Evolutionary conservation across 345 rosid genomes (phyloP), one percentile per base, ranked within the genome.

Genomic region (Iberis pinnata): DNA sequence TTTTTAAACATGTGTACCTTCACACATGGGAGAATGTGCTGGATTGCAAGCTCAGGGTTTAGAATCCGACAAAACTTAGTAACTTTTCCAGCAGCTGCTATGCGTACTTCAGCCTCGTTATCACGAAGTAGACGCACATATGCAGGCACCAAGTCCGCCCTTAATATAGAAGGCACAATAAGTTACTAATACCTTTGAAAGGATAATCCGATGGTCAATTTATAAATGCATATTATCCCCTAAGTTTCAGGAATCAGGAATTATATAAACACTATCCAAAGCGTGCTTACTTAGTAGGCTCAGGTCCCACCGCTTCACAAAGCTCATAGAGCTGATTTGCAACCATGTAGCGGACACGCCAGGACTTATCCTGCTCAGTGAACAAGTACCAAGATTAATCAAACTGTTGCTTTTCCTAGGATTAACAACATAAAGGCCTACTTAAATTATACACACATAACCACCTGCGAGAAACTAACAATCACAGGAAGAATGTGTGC

Each of bases 71-170:
- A 88, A 74, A 92, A 92, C 75, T 88, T 92, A 12, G 96, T 88
- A 24, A 88, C 95, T 80, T 88, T 88, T 9, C 98, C 95, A 12
- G 95, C 96, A 53, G 98, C 96, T 46, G 98, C 98, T 63, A 88
- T 87, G 36, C 98, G 83, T 43, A 92, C 98, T 83, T 92, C 98
- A 72, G 98, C 98, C 68, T 92, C 98, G 75, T 88, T 92, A 75
- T 92, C 98, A 14, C 93, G 86, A 42, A 92, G 95, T 64, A 92
- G 63, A 49, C 86, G 81, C 59, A 84, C 96, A 69, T 88, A 92
- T 51, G 98, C 96, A 61, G 96, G 98, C 46, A 88, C 95, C 76
- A 92, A 70, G 56, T 85, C 93, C 67, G 75, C 64, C 76, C 98
- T 92, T 43, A 9, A 38, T 18, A 58, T 40, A 51, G 19, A 11